Evolutionary conservation across 2,329 filamentous ascomycete species (phyloP).

Genomic region (Fusarium cicatricum): DNA sequence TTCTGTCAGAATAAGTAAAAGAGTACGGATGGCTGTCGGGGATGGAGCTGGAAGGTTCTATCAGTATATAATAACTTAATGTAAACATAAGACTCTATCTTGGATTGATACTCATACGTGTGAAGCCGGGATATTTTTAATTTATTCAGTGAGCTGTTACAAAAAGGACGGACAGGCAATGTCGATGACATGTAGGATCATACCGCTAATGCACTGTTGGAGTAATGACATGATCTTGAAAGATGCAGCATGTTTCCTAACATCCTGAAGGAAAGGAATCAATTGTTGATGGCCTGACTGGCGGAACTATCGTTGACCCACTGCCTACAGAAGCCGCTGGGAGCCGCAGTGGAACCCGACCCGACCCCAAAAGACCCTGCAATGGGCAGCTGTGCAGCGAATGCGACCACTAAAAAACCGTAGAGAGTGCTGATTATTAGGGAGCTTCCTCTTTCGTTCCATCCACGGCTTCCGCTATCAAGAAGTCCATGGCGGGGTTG

Average conservation of each 20-base stretch:
- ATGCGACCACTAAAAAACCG: slow-evolving; percentile 20
- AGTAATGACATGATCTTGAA: no score
- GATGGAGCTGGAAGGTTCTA: no score
- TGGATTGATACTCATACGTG: neutral
- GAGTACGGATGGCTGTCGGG: neutral
- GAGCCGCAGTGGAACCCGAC: slow-evolving; percentile 19
- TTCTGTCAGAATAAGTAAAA: slow-evolving; percentile 38
- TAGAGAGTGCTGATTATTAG: neutral
- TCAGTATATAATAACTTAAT: no score
- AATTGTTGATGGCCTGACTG: neutral
- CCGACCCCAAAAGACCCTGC: slow-evolving; percentile 24
- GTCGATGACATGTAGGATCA: neutral
- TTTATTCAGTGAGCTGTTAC: neutral
- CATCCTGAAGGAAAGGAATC: no score
- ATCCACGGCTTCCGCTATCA: slow-evolving; percentile 26
- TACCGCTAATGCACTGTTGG: neutral
- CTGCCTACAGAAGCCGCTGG: slow-evolving; percentile 34
- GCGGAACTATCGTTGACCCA: neutral
- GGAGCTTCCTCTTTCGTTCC: slow-evolving; percentile 37
- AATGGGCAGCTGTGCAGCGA: slow-evolving; percentile 26
- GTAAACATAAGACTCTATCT: neutral
- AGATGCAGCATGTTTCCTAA: no score
- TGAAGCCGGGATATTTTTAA: neutral
- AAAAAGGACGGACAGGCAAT: neutral
- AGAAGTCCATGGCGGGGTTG: slow-evolving; percentile 32